Evolutionary conservation across 2,329 filamentous ascomycete species (phyloP), one percentile per base, ranked within the genome.

Genomic region (Rhinocladiella mackenziei): DNA sequence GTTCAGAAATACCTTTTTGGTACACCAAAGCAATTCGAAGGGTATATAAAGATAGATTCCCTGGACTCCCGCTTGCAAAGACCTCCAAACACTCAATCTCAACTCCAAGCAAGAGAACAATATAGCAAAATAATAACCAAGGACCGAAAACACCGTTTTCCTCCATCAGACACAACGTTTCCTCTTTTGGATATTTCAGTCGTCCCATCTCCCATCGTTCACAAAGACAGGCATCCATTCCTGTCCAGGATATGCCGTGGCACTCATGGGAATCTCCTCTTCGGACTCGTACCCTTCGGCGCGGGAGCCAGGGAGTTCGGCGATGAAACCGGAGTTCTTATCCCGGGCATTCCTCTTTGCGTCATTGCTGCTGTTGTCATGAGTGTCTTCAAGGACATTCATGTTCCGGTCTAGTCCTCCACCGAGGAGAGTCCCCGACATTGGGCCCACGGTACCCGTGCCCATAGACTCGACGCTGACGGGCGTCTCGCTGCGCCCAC

Each of bases 211-310:
- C 5, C 43, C 53, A 41, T 55, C 53, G 8, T 43, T 47, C 1
- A 51, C 45, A 39, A 54, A 51, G 4, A 53, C 49, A 18, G 55
- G 55, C 43, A 52, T 47, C 49, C 50, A 49, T 32, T 51, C 50
- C 30, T 54, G 48, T 7, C 70, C 70, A 1, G 70, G 70, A 54
- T 72, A 73, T 13, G 68, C 61, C 1, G 70, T 72, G n/a, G 67
- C 66, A 4, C 66, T 69, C 69, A 73, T 73, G 17, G 67, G 48
- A 22, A 71, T 65, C 42, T 72, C 67, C 35, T 73, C 70, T 19
- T 65, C 67, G 9, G 62, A 64, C 44, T 67, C 61, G 38, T 69
- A 56, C 60, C 29, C 57, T 53, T 5, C 59, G 52, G 34, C 62
- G 50, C 4, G 66, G 58, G 5, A 69, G 54, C 45, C 56, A 5